Evolutionary conservation across 164 flowering plant species (phyloP), one percentile per base, ranked within the genome.

Genomic region (Aristolochia contorta): DNA sequence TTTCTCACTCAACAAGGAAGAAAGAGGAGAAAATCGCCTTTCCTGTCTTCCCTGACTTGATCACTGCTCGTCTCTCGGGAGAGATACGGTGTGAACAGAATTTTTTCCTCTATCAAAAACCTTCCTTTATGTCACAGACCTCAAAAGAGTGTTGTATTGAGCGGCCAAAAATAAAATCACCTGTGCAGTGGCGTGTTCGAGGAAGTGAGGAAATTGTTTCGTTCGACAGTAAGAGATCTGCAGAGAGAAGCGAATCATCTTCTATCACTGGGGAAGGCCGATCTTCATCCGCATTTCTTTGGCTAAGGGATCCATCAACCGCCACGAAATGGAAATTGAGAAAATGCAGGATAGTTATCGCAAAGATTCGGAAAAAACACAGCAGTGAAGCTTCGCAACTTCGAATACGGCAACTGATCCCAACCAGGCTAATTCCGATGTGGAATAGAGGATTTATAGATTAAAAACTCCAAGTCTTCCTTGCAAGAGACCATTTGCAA

Each of bases 241-340:
- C 98, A 9, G 87, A 79, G 0, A 96, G 96, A 54, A 89, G 87
- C 95, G 89, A 75, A 0, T 87, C 98, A n/a, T 89, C 87, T 67
- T 89, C 98, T 64, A 87, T 83, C 77, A 92, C 59, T 2, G 84
- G 72, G 21, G 50, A 27, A 27, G 30, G 25, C 63, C 64, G 3
- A 81, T 70, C 59, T 63, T 75, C 54, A 65, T 59, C 46, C 85
- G 76, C 87, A 89, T 27, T 83, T 74, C 80, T 61, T 82, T 88
- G 20, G 96, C 96, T 65, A 92, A 65, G 12, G 89, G 77, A 50
- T 70, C 77, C 81, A 89, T 52, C n/a, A 89, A 73, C 16, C 87
- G 81, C 6, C 71, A 84, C 77, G 89, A 61, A n/a, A 32, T 57
- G 49, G 25, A 64, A 27, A 23, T 71, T 18, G 1, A 3, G 37